Conservation (phyloP, 73 alveolate species). For the Strombidium stylifer region DNA sequence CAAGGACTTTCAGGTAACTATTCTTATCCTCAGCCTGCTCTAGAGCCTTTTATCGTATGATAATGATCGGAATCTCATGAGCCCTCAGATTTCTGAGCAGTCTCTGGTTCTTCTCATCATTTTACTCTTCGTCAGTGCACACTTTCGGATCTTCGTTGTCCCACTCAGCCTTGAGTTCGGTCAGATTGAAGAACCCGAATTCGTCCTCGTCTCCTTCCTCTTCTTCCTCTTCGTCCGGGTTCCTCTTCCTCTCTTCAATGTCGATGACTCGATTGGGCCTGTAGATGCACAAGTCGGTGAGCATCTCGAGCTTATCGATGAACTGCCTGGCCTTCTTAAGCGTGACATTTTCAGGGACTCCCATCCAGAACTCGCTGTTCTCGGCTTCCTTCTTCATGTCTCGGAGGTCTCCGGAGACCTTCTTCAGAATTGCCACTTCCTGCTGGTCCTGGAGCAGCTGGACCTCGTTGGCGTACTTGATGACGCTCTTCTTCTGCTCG, state of each 20-base stretch:
- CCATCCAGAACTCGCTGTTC: conserved; percentile 52
- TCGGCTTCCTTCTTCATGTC: conserved; percentile 40
- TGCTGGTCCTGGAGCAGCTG: conserved; percentile 29
- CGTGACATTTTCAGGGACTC: conserved; percentile 18
- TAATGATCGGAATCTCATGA: conserved; percentile 21
- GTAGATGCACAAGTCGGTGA: conserved; percentile 23
- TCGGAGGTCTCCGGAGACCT: conserved; percentile 2
- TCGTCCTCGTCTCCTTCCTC: conserved; percentile 1
- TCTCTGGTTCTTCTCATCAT: conserved; percentile 23
- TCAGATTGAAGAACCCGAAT: conserved; percentile 1
- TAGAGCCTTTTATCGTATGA: conserved; percentile 10
- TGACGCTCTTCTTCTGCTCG: conserved; percentile 17
- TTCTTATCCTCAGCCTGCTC: conserved; percentile 4
- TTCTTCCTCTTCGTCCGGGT: not conserved
- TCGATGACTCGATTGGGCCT: conserved; percentile 8
- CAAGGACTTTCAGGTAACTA: conserved; percentile 20
- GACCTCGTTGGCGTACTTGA: conserved; percentile 26
- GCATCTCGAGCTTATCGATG: conserved; percentile 28
- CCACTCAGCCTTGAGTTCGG: conserved; percentile 25
- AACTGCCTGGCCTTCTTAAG: conserved; percentile 8
- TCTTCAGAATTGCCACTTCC: conserved; percentile 15
- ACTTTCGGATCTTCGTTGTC: conserved; percentile 24
- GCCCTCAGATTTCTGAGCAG: conserved; percentile 36
- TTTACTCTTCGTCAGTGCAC: not conserved
- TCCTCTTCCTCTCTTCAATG: conserved; percentile 1